Conservation (phyloP, 345 rosid species). For the Jatropha curcas region DNA sequence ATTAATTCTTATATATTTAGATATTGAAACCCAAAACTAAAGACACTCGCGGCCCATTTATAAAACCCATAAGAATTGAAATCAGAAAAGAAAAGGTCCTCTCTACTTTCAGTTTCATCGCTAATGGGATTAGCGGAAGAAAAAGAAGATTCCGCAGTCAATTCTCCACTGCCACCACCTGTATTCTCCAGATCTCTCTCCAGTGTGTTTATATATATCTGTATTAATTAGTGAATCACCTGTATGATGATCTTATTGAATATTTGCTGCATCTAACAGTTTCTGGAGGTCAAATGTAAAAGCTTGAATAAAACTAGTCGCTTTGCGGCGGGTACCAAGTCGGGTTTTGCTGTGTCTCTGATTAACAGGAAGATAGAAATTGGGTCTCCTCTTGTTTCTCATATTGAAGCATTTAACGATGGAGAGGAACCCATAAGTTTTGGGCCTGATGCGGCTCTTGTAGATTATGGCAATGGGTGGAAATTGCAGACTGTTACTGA, state of each 20-base stretch:
- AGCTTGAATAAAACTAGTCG: slow-evolving; percentile 51
- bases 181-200: slow-evolving; percentile 18
- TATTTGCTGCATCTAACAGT: slow-evolving; percentile 31
- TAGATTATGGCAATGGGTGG: slow-evolving; percentile 66
- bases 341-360: slow-evolving; percentile 74
- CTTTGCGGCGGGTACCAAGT: slow-evolving; percentile 69
- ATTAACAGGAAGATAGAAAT: slow-evolving; percentile 62
- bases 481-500: slow-evolving; percentile 56
- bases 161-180: slow-evolving; percentile 23
- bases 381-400: slow-evolving; percentile 38
- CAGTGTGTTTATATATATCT: background rate
- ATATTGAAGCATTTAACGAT: slow-evolving; percentile 64
- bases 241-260: background rate
- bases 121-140: slow-evolving; percentile 15
- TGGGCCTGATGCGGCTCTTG: slow-evolving; percentile 71
- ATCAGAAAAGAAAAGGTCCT: no score
- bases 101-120: background rate
- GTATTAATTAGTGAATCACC: background rate
- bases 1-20: no score
- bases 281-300: slow-evolving; percentile 68
- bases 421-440: slow-evolving; percentile 77
- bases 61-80: background rate
- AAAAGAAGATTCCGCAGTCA: slow-evolving; percentile 19
- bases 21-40: no score
- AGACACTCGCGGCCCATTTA: no score